These are phyloP conservation scores for Cyberlindnera mississippiensis DNA, from an alignment of 805 yeast species.

Conservation along the genomic window DNA sequence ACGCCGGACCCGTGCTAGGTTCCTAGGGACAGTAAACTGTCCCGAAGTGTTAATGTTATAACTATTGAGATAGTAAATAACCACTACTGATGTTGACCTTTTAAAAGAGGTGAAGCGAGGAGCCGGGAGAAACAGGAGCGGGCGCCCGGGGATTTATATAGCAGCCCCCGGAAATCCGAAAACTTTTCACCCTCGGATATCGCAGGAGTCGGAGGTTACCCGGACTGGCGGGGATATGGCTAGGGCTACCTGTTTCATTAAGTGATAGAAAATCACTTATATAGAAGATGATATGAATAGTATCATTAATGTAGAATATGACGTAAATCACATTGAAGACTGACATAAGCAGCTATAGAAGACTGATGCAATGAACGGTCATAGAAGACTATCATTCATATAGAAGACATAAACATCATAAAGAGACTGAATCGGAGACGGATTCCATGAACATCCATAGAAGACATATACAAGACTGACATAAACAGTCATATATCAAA, in stretches of 20 bases:
- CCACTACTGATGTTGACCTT: slow-evolving; percentile 70
- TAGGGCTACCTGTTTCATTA: not conserved
- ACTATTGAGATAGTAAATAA: slow-evolving; percentile 61
- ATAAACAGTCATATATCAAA: no score
- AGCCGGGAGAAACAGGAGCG: slow-evolving; percentile 18
- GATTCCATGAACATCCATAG: no score
- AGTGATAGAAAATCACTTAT: not conserved
- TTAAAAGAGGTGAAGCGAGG: slow-evolving; percentile 23
- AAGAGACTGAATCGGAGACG: no score
- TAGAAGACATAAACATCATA: no score
- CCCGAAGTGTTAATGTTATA: slow-evolving; percentile 45
- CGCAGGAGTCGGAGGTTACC: slow-evolving; percentile 10
- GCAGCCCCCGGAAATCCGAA: not conserved
- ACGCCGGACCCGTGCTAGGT: slow-evolving; percentile 26
- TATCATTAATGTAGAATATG: not conserved
- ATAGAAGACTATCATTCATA: no score
- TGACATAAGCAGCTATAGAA: no score
- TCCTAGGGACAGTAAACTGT: slow-evolving; percentile 22
- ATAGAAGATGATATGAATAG: not conserved
- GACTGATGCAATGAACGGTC: no score
- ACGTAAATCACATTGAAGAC: no score
- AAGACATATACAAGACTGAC: no score
- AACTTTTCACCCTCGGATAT: slow-evolving; percentile 1
- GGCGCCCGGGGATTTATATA: slow-evolving; percentile 30
- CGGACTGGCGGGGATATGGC: no score